phyloP scores from a whole-genome alignment of 352 stramenopile species.

The Globisporangium apiculatum region DNA sequence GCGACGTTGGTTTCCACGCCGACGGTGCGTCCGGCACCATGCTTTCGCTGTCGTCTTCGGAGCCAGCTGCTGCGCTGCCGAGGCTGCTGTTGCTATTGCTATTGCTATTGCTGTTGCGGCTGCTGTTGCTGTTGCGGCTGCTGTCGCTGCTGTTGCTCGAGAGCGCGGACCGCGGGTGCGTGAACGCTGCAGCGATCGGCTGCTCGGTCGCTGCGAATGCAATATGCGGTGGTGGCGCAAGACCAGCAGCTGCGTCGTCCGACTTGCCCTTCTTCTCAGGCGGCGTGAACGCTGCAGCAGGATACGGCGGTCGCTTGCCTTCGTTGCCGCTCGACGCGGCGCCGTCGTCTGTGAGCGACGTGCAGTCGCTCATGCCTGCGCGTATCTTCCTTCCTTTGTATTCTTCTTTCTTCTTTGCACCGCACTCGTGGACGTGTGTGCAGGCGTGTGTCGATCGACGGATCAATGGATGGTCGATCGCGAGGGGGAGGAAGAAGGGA shows the following conservation, averaged over 20 bases:
- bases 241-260: background rate
- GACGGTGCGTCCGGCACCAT: background rate
- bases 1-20: conserved; percentile 1
- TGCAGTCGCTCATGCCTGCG: conserved; percentile 10
- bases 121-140: conserved; percentile 11
- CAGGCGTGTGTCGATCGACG: background rate
- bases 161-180: conserved; percentile 1
- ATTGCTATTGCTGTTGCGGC: conserved; percentile 15
- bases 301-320: conserved; percentile 13
- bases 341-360: conserved; percentile 1
- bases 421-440: background rate
- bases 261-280: conserved; percentile 18
- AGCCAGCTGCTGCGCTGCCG: conserved; percentile 11
- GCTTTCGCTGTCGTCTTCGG: conserved; percentile 9
- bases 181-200: conserved; percentile 2
- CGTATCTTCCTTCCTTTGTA: too few species aligned
- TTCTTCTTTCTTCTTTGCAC: background rate
- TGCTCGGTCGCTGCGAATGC: conserved; percentile 4
- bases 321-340: conserved; percentile 4
- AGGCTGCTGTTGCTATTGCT: conserved; percentile 16
- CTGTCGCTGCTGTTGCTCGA: conserved; percentile 12
- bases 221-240: too few species aligned
- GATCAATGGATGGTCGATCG: background rate
- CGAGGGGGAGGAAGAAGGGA: background rate
- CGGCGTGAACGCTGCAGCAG: conserved; percentile 9